Conservation (phyloP, 2,329 filamentous ascomycete genomes). For the Dactylonectria macrodidyma region DNA sequence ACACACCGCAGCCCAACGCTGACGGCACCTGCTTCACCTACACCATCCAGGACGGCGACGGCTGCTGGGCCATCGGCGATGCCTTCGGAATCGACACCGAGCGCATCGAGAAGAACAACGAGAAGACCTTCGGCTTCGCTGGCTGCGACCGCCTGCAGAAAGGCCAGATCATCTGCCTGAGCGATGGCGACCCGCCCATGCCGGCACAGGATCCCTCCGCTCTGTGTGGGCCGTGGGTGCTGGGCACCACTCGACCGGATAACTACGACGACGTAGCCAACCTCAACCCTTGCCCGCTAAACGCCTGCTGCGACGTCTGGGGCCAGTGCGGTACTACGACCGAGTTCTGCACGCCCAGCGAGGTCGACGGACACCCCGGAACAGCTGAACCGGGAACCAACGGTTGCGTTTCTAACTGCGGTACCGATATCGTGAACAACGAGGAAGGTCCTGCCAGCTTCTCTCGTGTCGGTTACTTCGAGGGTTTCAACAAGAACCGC, state of each 20-base stretch:
- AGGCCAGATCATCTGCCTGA: conserved; percentile 52
- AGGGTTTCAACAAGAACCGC: conserved; percentile 49
- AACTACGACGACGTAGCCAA: conserved; percentile 50
- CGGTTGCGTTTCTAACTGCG: conserved; percentile 53
- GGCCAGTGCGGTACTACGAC: conserved; percentile 61
- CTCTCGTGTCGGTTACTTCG: conserved; percentile 52
- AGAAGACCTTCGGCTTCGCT: conserved; percentile 56
- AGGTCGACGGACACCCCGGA: conserved; percentile 46
- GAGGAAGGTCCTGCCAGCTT: conserved; percentile 44
- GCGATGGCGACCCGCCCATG: conserved; percentile 52
- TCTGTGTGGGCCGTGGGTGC: conserved; percentile 53
- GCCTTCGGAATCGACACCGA: conserved; percentile 53
- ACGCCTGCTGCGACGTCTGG: conserved; percentile 59
- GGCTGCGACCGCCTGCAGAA: conserved; percentile 50
- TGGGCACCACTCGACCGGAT: conserved; percentile 44
- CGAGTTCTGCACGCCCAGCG: conserved; percentile 58
- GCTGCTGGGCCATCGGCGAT: conserved; percentile 51
- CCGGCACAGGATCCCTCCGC: conserved; percentile 49
- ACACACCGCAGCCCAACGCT: conserved; percentile 49
- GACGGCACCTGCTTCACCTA: conserved; percentile 56
- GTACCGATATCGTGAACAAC: conserved; percentile 50
- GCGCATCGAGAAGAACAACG: conserved; percentile 56
- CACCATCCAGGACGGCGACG: conserved; percentile 49
- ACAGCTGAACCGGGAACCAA: conserved; percentile 43
- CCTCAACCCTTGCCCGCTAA: conserved; percentile 64